phyloP scores from a whole-genome alignment of 176 grass and related monocot species.

The Musa schizocarpa region DNA sequence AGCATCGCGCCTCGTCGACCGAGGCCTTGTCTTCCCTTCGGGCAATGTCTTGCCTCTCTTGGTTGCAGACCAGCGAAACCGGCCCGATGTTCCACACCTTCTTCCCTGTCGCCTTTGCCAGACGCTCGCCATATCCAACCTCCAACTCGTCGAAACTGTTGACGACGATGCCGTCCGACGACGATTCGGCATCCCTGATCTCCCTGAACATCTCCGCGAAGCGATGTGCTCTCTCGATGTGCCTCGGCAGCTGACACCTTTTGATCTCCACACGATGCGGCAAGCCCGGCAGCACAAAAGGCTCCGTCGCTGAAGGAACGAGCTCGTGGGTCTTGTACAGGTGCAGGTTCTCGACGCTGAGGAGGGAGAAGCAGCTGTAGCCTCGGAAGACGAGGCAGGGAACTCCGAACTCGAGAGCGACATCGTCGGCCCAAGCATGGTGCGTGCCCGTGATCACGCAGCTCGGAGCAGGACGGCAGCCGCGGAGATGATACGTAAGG shows the following conservation, averaged over 20 bases:
- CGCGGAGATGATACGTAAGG: background rate
- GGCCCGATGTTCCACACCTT: constrained; percentile 42
- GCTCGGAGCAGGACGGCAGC: background rate
- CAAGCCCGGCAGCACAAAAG: constrained; percentile 32
- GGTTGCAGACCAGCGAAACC: constrained; percentile 28
- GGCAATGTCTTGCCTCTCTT: background rate
- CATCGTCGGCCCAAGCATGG: background rate
- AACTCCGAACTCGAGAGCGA: background rate
- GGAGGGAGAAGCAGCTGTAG: constrained; percentile 33
- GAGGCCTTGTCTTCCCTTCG: constrained; percentile 19
- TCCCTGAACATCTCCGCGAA: background rate
- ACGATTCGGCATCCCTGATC: constrained; percentile 25
- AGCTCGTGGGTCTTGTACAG: constrained; percentile 27
- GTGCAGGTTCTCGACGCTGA: constrained; percentile 43
- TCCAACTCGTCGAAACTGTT: constrained; percentile 76
- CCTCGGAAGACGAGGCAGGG: background rate
- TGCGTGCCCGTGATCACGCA: background rate
- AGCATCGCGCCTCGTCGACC: constrained; percentile 25
- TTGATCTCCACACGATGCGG: constrained; percentile 34
- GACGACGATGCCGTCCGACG: constrained; percentile 42
- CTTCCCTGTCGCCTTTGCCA: constrained; percentile 23
- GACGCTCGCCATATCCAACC: constrained; percentile 28
- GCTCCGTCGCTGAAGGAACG: constrained; percentile 17
- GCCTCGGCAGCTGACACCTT: constrained; percentile 33
- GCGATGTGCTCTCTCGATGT: constrained; percentile 1